Evolutionary conservation across 2,329 filamentous ascomycete species (phyloP), one percentile per base, ranked within the genome.

Genomic region (Pezicula radicicola): DNA sequence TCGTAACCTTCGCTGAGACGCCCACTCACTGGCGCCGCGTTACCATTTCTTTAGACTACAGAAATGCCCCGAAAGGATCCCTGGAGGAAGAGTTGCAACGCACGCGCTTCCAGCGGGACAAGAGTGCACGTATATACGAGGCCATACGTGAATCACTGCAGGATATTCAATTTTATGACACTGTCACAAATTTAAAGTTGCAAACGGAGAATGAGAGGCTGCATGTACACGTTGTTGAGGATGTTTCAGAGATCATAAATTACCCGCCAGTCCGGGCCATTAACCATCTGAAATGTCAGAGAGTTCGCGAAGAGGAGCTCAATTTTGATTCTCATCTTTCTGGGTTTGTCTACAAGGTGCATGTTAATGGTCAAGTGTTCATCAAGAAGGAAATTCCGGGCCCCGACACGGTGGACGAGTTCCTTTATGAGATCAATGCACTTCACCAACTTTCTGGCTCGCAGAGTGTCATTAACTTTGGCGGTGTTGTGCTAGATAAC

Each of bases 331-430:
- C 90, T 1, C 94, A 99, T 72, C 83, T 97, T 68, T 97, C 93
- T 19, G 94, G 94, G 1, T 99, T 97, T 66, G 94, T 97, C 16
- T 99, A 97, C 77, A 96, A 95, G 68, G 91, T 99, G 51, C 79
- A 75, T 13, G 81, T 91, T 35, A 75, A 81, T 52, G 84, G 81
- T 9, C 74, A 79, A 52, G 74, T 83, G 2, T 87, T 91, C 62
- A 96, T 99, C 71, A 97, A 97, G 70, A 99, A 99, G 69, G 94
- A 99, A 66, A 97, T 99, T 15, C 94, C 94, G 1, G 92, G 93
- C 1, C 93, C 92, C 2, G 93, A 97, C 63, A 94, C 90, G 0
- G 87, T 97, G 18, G 93, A 97, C 56, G 94, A 97, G 68, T 99
- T 99, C 64, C 75, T 97, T 2, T 99, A 99, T 68, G 94, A 99